Evolutionary conservation across 257 asterid genomes (phyloP).

Genomic region (Fraxinus anomala): DNA sequence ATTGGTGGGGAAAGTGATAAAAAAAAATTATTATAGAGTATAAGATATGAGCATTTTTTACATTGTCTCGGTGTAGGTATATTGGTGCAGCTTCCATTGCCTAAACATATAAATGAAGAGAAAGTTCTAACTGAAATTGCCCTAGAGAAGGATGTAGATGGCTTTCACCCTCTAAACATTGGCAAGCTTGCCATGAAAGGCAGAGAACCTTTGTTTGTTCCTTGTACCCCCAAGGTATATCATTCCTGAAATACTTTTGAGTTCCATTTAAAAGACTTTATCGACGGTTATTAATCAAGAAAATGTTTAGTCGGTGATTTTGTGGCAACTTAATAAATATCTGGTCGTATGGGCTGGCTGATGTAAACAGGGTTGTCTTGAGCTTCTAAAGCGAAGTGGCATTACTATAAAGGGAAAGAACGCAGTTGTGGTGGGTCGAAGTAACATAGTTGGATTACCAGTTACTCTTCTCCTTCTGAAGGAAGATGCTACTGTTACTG

Average conservation of each 20-base stretch:
- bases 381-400: slow-evolving; percentile 79
- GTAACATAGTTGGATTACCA: slow-evolving; percentile 90
- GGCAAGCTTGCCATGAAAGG: slow-evolving; percentile 99
- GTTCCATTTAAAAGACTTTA: background rate
- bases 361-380: slow-evolving; percentile 72
- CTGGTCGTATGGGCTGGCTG: background rate
- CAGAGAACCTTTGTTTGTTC: slow-evolving; percentile 87
- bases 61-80: slow-evolving; percentile 58
- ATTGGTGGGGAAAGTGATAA: background rate
- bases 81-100: slow-evolving; percentile 91
- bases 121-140: slow-evolving; percentile 71
- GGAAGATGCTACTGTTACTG: slow-evolving; percentile 86
- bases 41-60: background rate
- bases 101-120: slow-evolving; percentile 92
- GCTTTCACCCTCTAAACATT: slow-evolving; percentile 91
- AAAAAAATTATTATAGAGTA: background rate
- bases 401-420: slow-evolving; percentile 76
- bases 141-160: slow-evolving; percentile 90
- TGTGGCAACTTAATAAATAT: background rate
- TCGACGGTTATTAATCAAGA: background rate
- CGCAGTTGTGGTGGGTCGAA: slow-evolving; percentile 95
- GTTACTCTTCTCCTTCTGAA: slow-evolving; percentile 85
- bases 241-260: background rate
- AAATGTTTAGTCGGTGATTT: background rate
- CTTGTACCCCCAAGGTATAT: slow-evolving; percentile 95